Conservation (phyloP, 345 rosid species). For the Syzygium aqueum region DNA sequence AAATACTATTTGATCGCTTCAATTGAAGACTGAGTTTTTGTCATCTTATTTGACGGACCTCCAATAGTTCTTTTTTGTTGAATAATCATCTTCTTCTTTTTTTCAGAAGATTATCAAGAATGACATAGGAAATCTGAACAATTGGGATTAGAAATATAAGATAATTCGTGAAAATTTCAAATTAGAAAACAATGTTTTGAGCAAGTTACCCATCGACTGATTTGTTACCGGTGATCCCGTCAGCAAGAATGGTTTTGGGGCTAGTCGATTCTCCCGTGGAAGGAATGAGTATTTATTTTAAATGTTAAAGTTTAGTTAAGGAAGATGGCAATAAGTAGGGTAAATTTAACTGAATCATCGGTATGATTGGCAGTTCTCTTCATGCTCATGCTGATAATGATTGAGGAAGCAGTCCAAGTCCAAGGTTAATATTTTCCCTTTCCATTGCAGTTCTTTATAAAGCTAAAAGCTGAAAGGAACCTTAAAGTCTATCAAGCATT, state of each 20-base stretch:
- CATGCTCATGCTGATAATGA: not conserved
- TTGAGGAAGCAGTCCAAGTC: not conserved
- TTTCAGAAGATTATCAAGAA: not conserved
- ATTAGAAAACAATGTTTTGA: not conserved
- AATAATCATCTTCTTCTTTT: not conserved
- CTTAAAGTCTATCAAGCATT: not conserved
- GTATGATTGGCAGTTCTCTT: not conserved
- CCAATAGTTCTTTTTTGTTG: not conserved
- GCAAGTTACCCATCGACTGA: not conserved
- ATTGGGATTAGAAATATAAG: not conserved
- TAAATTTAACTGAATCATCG: not conserved
- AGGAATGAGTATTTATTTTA: not conserved
- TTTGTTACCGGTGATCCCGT: not conserved
- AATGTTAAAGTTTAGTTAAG: not conserved
- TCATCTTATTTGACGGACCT: not conserved
- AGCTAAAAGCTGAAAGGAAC: not conserved
- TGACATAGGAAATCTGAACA: not conserved
- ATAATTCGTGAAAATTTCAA: not conserved
- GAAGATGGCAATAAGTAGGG: not conserved
- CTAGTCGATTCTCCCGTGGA: not conserved
- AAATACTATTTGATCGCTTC: not conserved
- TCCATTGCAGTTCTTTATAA: not conserved
- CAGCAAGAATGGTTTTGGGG: not conserved
- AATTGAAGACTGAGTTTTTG: not conserved
- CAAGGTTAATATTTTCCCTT: not conserved